Evolutionary conservation across 2,329 filamentous ascomycete genomes (phyloP), one percentile per base, ranked within the genome.

Genomic region (Xylaria sp.): DNA sequence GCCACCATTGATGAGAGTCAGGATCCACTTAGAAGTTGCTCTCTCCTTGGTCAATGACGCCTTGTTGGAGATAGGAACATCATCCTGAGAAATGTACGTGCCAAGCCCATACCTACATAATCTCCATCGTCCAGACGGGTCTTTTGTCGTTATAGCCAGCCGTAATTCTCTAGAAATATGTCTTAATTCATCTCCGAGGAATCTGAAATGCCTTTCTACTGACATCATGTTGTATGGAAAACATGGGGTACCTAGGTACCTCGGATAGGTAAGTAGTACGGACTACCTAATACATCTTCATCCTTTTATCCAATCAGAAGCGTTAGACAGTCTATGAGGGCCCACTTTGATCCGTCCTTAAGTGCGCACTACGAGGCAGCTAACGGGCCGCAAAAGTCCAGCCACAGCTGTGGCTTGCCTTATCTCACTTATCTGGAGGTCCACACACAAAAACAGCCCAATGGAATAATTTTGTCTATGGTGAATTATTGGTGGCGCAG

Each of bases 401-500:
- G 62, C 60, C 60, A 58, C 60, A 52, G 10, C 13, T 62, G 60
- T 62, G 58, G 60, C 62, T 63, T n/a, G 11, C 9, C 58, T 62
- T 61, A 61, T 64, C 63, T 62, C 60, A 64, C 63, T 62, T 64
- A 64, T 64, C 62, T 52, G 8, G 2, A n/a, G 30, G 11, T 58
- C 39, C 60, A 54, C 59, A 57, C 58, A 60, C 61, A 61, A 62
- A 58, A 52, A 46, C 39, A 57, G 30, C 55, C 61, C 62, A 60
- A 58, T 62, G 50, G 52, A 61, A 65, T 63, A 68, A 59, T 67
- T 70, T 66, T 66, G 64, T 62, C 57, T 62, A 57, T 39, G 63
- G 65, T 66, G 66, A 63, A 61, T 65, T 62, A 59, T 63, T 65
- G 57, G 63, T 65, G 67, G 63, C 67, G 68, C 68, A 69, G 67